Conservation (phyloP, 345 rosid genomes). For the Reutealis trisperma region DNA sequence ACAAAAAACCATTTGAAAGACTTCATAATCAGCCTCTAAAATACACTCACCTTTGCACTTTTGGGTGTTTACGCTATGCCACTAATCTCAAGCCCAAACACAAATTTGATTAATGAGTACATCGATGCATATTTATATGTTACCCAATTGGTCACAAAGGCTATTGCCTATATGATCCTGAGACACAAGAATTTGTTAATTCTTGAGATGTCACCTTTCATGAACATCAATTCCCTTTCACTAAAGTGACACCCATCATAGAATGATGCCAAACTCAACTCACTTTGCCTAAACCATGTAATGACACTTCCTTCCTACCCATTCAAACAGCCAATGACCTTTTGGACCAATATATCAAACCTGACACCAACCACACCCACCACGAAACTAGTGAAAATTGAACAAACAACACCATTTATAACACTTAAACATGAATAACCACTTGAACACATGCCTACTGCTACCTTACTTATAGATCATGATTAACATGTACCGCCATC, state of each 20-base stretch:
- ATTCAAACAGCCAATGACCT: too few relatives aligned
- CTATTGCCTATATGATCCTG: background rate
- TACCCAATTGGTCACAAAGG: conserved; percentile 2
- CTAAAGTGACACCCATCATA: too few relatives aligned
- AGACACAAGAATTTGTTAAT: background rate
- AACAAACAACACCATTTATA: background rate
- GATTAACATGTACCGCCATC: background rate
- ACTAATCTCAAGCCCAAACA: background rate
- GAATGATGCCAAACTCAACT: background rate
- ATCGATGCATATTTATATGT: background rate
- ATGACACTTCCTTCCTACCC: background rate
- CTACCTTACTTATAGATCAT: background rate
- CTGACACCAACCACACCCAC: too few relatives aligned
- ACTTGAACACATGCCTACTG: too few relatives aligned
- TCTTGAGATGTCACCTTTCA: background rate
- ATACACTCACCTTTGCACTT: background rate
- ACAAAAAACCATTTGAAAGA: background rate
- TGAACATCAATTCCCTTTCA: background rate
- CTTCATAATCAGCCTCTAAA: background rate
- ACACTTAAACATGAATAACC: too few relatives aligned
- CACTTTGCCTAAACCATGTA: background rate
- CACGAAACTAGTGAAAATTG: background rate
- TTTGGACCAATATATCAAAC: background rate
- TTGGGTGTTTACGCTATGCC: background rate
- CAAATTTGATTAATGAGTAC: background rate